Evolutionary conservation across 148 eudicot species (phyloP), one percentile per base, ranked within the genome.

Genomic region (Rhododendron mucronatum): DNA sequence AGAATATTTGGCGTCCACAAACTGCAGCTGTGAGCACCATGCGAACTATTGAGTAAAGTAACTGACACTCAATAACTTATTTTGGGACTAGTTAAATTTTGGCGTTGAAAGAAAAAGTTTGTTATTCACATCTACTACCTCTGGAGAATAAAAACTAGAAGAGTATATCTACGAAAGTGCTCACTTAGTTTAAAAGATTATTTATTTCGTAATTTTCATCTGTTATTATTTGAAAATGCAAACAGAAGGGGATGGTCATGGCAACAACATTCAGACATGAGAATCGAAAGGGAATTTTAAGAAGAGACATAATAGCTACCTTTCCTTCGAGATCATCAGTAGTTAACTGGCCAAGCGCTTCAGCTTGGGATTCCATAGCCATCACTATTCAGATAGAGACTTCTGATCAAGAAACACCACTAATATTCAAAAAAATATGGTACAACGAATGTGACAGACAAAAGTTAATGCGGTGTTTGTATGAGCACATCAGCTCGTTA

Each of bases 291-390:
- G 20, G 39, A 30, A 26, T 71, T 28, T 71, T 26, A 16, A 74
- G 78, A 74, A 74, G 45, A 78, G 45, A 45, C 3, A 39, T 76
- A 69, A 86, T 20, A 35, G 39, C 77, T 93, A 94, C 99, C 99
- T 95, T 93, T 86, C 95, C 96, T 84, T 97, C 99, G 85, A 97
- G 98, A 78, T 97, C 96, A 84, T 95, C 99, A 85, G 90, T 86
- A n/a, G 93, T 90, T 82, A 97, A 89, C 87, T 94, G 95, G 90
- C 90, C 91, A 81, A 95, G 94, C 2, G 98, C 98, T 30, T 95
- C 99, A 23, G 99, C 96, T 91, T 93, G 95, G 71, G 98, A 93
- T 88, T 97, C 99, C 99, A 97, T 94, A 44, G 94, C 95, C 95
- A 95, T 13, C 50, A 97, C 99, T 97, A 89, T 45, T 16, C 82